Conservation (phyloP, 129 eudicot species). For the Centaurea solstitialis region DNA sequence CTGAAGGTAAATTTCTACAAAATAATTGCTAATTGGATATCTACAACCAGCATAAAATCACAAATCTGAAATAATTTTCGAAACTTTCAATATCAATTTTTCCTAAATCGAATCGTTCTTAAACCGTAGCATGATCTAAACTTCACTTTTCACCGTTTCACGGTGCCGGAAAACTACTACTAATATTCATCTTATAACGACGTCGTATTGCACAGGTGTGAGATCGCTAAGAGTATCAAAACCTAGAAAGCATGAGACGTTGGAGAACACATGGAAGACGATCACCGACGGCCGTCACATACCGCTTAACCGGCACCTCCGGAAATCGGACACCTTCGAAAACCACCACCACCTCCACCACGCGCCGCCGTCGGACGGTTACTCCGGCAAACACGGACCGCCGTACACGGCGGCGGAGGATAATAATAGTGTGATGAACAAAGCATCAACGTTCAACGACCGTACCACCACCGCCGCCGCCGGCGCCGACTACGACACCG, state of each 20-base stretch:
- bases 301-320: slow-evolving; percentile 58
- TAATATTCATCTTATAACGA: neutral
- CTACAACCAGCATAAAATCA: neutral
- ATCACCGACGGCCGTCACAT: slow-evolving; percentile 74
- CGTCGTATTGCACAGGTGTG: slow-evolving; percentile 40
- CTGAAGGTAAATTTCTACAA: slow-evolving; percentile 43
- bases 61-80: neutral
- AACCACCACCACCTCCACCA: slow-evolving; percentile 36
- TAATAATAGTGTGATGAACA: slow-evolving; percentile 10
- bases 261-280: slow-evolving; percentile 76
- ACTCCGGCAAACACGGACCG: slow-evolving; percentile 16
- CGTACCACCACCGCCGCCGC: slow-evolving; percentile 13
- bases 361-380: neutral
- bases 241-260: slow-evolving; percentile 54
- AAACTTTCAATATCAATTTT: neutral
- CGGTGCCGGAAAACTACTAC: neutral
- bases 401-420: neutral
- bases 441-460: slow-evolving; percentile 51
- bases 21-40: neutral
- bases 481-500: neutral
- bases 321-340: slow-evolving; percentile 47
- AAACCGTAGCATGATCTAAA: slow-evolving; percentile 15
- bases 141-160: neutral
- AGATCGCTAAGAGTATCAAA: slow-evolving; percentile 50
- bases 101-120: neutral